These are phyloP conservation scores for Botryotinia convoluta DNA, from an alignment of 2,329 filamentous ascomycete species.

Conservation along the genomic window DNA sequence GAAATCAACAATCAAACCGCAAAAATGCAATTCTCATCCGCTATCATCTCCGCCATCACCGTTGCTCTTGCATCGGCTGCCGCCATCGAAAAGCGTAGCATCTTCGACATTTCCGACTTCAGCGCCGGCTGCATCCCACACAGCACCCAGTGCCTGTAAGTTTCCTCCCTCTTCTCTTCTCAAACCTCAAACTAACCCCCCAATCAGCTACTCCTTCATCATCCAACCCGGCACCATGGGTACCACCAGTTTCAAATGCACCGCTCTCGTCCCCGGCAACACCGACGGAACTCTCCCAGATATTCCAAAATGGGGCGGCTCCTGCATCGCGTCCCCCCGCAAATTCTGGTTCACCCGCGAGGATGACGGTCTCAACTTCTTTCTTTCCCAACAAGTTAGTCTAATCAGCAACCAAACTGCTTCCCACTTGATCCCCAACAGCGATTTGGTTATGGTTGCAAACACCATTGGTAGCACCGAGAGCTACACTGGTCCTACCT, in stretches of 20 bases:
- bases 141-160: slow-evolving; percentile 1
- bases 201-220: neutral
- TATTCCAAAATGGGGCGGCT: neutral
- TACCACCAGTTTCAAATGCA: neutral
- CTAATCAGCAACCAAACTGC: neutral
- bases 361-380: neutral
- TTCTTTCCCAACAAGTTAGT: neutral
- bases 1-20: neutral
- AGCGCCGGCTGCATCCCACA: neutral
- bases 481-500: neutral
- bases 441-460: fast-evolving
- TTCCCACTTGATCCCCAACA: neutral
- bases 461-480: neutral
- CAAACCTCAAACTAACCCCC: neutral
- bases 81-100: neutral
- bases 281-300: neutral
- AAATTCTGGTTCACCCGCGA: neutral
- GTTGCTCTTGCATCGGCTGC: slow-evolving; percentile 2
- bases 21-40: slow-evolving; percentile 4
- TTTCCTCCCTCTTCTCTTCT: too few species aligned
- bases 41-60: slow-evolving; percentile 6
- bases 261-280: too few species aligned
- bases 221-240: neutral
- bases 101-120: neutral
- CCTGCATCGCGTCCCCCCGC: neutral